A percentile compares a stretch with the other conserved stretches of the same genome.
Evolutionary conservation across 371 early-diverging fungal genomes (phyloP).

Genomic region (Encephalitozoon hellem): DNA sequence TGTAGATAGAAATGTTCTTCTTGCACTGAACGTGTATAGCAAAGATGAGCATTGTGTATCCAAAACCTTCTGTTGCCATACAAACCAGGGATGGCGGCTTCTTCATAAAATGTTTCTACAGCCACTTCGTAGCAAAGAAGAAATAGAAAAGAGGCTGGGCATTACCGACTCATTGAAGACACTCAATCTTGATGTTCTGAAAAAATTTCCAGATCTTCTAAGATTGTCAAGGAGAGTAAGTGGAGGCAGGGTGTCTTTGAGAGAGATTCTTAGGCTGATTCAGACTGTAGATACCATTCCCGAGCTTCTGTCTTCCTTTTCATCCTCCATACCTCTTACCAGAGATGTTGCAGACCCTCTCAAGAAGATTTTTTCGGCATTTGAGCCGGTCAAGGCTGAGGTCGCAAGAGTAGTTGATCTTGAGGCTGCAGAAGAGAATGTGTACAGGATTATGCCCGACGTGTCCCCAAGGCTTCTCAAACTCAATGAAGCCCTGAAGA

Average conservation of each 20-base stretch:
- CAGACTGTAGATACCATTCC: constrained; percentile 38
- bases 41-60: constrained; percentile 21
- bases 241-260: constrained; percentile 28
- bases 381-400: constrained; percentile 19
- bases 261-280: constrained; percentile 45
- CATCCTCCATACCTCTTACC: neutral
- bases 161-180: constrained; percentile 43
- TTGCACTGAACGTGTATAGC: constrained; percentile 17
- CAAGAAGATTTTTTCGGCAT: constrained; percentile 4
- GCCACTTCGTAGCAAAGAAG: constrained; percentile 43
- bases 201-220: constrained; percentile 49
- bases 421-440: neutral
- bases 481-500: neutral
- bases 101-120: constrained; percentile 47
- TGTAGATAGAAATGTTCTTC: neutral
- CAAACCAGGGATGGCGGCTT: constrained; percentile 56
- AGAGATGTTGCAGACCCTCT: constrained; percentile 43
- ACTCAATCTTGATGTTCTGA: constrained; percentile 27
- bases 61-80: constrained; percentile 31
- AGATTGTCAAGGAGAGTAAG: constrained; percentile 40
- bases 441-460: neutral
- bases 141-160: constrained; percentile 53
- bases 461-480: neutral
- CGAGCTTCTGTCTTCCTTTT: neutral
- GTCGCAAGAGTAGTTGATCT: constrained; percentile 48